Percentiles rank a stretch among this genome's conserved stretches.
Conservation (phyloP, 805 yeast species). For the Metschnikowia colocasiae region DNA sequence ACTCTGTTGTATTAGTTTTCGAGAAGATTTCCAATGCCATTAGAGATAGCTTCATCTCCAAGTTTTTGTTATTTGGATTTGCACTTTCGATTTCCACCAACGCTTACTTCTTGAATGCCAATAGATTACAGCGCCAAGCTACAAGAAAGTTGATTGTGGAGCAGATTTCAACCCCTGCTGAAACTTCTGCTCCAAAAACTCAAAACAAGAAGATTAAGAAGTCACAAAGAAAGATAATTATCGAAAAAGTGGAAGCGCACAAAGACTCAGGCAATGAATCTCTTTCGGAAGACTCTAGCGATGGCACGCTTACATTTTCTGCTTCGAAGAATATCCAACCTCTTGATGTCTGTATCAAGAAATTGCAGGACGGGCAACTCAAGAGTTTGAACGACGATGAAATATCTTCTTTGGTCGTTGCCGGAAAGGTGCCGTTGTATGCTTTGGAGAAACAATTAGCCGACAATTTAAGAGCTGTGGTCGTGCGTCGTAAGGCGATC, state of each 20-base stretch:
- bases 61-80: constrained; percentile 67
- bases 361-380: constrained; percentile 69
- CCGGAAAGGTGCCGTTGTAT: constrained; percentile 83
- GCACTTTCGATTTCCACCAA: constrained; percentile 76
- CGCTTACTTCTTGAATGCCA: constrained; percentile 79
- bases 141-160: constrained; percentile 39
- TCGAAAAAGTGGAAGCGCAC: background rate
- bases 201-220: background rate
- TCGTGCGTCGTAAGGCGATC: constrained; percentile 88
- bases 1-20: constrained; percentile 47
- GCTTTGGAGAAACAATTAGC: constrained; percentile 90
- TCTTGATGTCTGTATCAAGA: constrained; percentile 58
- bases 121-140: constrained; percentile 59
- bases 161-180: constrained; percentile 32
- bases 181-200: constrained; percentile 2
- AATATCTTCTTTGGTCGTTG: constrained; percentile 62
- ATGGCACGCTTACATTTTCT: constrained; percentile 21
- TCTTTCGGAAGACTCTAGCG: constrained; percentile 12
- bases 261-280: constrained; percentile 2
- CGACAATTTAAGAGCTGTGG: constrained; percentile 89
- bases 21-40: constrained; percentile 63
- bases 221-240: background rate
- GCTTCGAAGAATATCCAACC: constrained; percentile 36
- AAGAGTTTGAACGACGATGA: constrained; percentile 67
- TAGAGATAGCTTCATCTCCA: constrained; percentile 76